A percentile compares a stretch with the other conserved stretches of the same genome.
These are phyloP conservation scores for Usnea hakonensis DNA, from an alignment of 495 filamentous ascomycete genomes.

Conservation along the genomic window DNA sequence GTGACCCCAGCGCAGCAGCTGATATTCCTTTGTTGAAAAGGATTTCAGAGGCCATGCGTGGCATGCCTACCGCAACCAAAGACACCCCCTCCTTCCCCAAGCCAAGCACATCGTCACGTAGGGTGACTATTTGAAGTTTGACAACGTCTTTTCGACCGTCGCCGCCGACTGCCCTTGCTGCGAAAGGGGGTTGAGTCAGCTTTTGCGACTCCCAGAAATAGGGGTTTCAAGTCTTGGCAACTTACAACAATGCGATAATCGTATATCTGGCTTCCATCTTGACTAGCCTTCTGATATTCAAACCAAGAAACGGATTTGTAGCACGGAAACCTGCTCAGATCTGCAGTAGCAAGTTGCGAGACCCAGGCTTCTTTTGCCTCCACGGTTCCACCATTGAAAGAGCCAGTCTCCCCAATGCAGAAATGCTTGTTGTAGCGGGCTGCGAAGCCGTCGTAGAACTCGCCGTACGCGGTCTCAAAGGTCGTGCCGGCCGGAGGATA, in stretches of 20 bases:
- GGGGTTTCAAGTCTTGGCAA: no score
- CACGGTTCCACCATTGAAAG: background rate
- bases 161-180: background rate
- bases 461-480: background rate
- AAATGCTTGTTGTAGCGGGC: background rate
- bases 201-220: no score
- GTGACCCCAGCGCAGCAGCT: background rate
- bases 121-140: background rate
- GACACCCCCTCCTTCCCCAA: background rate
- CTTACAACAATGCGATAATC: background rate
- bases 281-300: background rate
- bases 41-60: background rate
- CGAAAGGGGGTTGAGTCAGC: no score
- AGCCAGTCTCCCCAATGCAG: background rate
- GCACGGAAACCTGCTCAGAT: background rate
- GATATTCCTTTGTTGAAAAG: background rate
- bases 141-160: background rate
- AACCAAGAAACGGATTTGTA: background rate
- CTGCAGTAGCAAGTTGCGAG: background rate
- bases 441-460: background rate
- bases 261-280: background rate
- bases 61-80: background rate
- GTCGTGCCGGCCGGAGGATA: constrained; percentile 8
- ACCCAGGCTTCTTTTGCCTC: background rate
- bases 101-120: background rate